Percentiles rank a stretch among this genome's conserved stretches.
phyloP scores from a whole-genome alignment of 2,329 filamentous ascomycete species.

The Pleoardoris graminearum region DNA sequence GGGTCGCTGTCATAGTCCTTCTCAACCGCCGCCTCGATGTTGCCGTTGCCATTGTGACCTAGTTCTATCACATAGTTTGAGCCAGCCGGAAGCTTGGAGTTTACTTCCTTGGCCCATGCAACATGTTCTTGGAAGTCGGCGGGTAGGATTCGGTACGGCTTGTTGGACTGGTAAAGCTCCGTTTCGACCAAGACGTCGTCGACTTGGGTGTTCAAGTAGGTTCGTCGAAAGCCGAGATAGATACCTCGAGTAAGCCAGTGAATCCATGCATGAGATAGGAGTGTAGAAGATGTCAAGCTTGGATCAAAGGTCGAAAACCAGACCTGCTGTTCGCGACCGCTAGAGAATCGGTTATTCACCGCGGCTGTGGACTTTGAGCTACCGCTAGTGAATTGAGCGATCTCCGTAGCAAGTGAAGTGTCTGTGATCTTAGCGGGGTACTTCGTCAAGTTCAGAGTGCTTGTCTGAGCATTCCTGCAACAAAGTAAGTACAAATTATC shows the following conservation, averaged over 20 bases:
- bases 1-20: constrained; percentile 22
- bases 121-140: constrained; percentile 27
- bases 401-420: constrained; percentile 53
- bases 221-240: constrained; percentile 57
- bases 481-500: neutral
- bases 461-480: constrained; percentile 21
- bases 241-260: constrained; percentile 62
- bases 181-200: constrained; percentile 62
- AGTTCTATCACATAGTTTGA: constrained; percentile 28
- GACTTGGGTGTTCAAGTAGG: constrained; percentile 59
- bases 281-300: constrained; percentile 56
- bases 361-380: constrained; percentile 49
- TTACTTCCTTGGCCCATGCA: constrained; percentile 28
- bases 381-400: constrained; percentile 56
- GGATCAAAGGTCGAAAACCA: constrained; percentile 59
- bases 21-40: constrained; percentile 29
- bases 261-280: constrained; percentile 63
- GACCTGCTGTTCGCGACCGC: constrained; percentile 59
- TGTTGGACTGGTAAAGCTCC: constrained; percentile 45
- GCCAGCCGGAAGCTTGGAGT: constrained; percentile 25
- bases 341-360: constrained; percentile 59
- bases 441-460: constrained; percentile 51
- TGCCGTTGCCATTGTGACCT: constrained; percentile 36
- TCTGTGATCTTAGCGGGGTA: constrained; percentile 60
- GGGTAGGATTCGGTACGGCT: constrained; percentile 51